phyloP scores from a whole-genome alignment of 805 yeast species.

The Novakomyces olei region DNA sequence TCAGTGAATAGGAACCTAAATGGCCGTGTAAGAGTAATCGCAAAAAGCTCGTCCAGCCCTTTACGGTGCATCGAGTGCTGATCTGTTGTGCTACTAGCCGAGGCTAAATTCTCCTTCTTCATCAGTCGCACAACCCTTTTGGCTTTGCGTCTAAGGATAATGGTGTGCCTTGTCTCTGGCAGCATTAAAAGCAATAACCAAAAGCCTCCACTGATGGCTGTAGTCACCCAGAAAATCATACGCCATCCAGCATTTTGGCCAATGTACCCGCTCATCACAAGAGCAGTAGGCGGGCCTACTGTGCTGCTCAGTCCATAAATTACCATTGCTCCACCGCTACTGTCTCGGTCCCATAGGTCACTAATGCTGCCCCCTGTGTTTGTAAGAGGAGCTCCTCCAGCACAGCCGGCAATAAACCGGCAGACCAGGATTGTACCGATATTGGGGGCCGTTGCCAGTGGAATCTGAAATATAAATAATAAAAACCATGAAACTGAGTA shows the following conservation, averaged over 20 bases:
- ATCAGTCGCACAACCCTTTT: too few relatives aligned
- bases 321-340: slow-evolving; percentile 8
- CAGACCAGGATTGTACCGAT: slow-evolving; percentile 39
- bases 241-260: slow-evolving; percentile 46
- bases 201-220: slow-evolving; percentile 31
- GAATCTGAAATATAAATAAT: slow-evolving; percentile 11
- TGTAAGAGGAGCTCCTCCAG: slow-evolving; percentile 66
- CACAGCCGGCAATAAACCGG: slow-evolving; percentile 53
- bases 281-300: slow-evolving; percentile 27
- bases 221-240: slow-evolving; percentile 53
- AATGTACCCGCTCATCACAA: slow-evolving; percentile 41
- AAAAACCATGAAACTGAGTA: slow-evolving; percentile 26
- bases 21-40: slow-evolving; percentile 28
- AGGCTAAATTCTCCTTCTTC: too few relatives aligned
- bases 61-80: slow-evolving; percentile 1
- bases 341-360: slow-evolving; percentile 28
- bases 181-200: slow-evolving; percentile 16
- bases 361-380: slow-evolving; percentile 69
- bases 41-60: slow-evolving; percentile 37
- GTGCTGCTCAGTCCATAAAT: slow-evolving; percentile 8
- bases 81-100: too few relatives aligned
- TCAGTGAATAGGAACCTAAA: slow-evolving; percentile 45
- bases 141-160: too few relatives aligned
- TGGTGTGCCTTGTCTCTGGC: slow-evolving; percentile 65
- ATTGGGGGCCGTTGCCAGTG: slow-evolving; percentile 25